Evolutionary conservation across 1,284 basidiomycete genomes (phyloP).

Genomic region (Trametes polyzona): DNA sequence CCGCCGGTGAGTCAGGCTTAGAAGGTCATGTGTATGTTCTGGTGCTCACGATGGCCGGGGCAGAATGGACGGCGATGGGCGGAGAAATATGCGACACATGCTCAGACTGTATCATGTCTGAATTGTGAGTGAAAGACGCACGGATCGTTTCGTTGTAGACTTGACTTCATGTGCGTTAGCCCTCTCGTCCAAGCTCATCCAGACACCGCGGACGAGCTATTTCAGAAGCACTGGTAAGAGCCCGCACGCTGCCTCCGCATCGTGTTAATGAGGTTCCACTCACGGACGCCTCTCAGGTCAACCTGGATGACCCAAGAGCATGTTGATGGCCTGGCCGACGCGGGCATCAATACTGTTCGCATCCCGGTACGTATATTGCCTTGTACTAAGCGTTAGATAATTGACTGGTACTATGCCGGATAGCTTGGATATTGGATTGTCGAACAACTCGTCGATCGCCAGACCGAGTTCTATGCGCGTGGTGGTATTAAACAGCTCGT

Average conservation of each 20-base stretch:
- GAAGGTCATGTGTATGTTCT: too few species aligned
- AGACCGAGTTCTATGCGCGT: slow-evolving; percentile 64
- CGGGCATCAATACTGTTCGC: slow-evolving; percentile 74
- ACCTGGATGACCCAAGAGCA: slow-evolving; percentile 74
- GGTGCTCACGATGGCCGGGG: neutral
- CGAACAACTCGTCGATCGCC: slow-evolving; percentile 67
- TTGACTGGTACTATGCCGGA: neutral
- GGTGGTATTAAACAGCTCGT: slow-evolving; percentile 72
- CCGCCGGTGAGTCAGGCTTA: too few species aligned
- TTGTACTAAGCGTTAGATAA: too few species aligned
- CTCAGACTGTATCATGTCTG: slow-evolving; percentile 57
- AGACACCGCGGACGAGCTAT: slow-evolving; percentile 57
- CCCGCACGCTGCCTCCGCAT: neutral
- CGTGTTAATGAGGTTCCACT: neutral
- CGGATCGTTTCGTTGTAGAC: neutral
- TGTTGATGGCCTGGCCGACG: slow-evolving; percentile 52
- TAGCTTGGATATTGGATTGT: slow-evolving; percentile 86
- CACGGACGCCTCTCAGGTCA: slow-evolving; percentile 48
- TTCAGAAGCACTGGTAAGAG: slow-evolving; percentile 67
- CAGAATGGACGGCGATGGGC: slow-evolving; percentile 71
- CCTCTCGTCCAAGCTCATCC: slow-evolving; percentile 64
- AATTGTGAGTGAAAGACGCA: slow-evolving; percentile 47
- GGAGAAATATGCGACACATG: slow-evolving; percentile 59
- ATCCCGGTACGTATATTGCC: slow-evolving; percentile 61
- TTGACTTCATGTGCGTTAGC: slow-evolving; percentile 38